Evolutionary conservation across 1,139 yeast species (phyloP).

Genomic region (Suhomyces taliae): DNA sequence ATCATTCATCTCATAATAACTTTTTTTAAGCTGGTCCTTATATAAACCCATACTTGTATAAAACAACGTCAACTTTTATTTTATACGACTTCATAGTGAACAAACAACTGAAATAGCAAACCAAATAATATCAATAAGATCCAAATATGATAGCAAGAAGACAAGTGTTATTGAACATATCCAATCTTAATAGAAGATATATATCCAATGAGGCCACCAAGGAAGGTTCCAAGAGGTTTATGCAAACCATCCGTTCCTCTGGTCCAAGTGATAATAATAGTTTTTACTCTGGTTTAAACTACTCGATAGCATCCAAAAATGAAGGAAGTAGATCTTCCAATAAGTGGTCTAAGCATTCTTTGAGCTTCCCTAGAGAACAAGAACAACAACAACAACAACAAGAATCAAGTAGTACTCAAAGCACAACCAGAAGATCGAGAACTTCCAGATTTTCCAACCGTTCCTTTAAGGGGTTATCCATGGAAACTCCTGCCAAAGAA

Average conservation of each 20-base stretch:
- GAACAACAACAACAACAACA: constrained; percentile 1
- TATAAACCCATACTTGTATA: background rate
- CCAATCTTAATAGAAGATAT: constrained; percentile 18
- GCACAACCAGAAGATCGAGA: constrained; percentile 36
- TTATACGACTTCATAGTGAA: too few relatives aligned
- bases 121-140: background rate
- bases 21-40: background rate
- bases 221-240: constrained; percentile 36
- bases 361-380: constrained; percentile 17
- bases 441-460: constrained; percentile 35
- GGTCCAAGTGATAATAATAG: constrained; percentile 12
- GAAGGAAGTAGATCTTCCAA: constrained; percentile 12
- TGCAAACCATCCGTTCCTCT: constrained; percentile 38
- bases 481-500: background rate
- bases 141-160: constrained; percentile 17
- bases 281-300: constrained; percentile 33
- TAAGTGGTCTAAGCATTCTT: constrained; percentile 28
- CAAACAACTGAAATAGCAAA: background rate
- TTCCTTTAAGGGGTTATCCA: constrained; percentile 2
- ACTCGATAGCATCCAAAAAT: constrained; percentile 11
- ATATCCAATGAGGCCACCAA: constrained; percentile 27
- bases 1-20: too few relatives aligned
- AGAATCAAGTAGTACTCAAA: background rate
- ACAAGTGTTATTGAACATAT: constrained; percentile 12
- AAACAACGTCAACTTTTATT: background rate